Conservation (phyloP, 768 basidiomycete genomes). For the Boletellus ananas region DNA sequence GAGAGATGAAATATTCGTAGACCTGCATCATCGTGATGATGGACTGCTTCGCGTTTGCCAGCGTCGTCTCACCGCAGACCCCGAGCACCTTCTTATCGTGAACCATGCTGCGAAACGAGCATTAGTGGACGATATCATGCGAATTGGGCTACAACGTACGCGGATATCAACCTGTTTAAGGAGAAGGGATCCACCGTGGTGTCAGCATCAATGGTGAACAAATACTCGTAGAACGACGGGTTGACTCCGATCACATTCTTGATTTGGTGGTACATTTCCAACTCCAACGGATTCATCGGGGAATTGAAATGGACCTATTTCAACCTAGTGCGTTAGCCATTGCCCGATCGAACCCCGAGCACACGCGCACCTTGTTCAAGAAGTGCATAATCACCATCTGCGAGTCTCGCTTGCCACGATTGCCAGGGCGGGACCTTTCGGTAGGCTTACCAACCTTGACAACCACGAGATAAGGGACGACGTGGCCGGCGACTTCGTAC, state of each 20-base stretch:
- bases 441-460: slow-evolving; percentile 95
- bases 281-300: slow-evolving; percentile 93
- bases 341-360: not conserved
- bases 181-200: slow-evolving; percentile 88
- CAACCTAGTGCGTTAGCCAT: not conserved
- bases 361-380: slow-evolving; percentile 77
- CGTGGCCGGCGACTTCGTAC: slow-evolving; percentile 91
- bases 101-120: slow-evolving; percentile 65
- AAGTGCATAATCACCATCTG: slow-evolving; percentile 97
- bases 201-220: slow-evolving; percentile 93
- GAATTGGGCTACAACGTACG: slow-evolving; percentile 50
- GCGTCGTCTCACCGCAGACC: slow-evolving; percentile 91
- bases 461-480: slow-evolving; percentile 90
- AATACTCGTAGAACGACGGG: slow-evolving; percentile 95
- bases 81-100: slow-evolving; percentile 94
- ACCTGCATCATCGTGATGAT: slow-evolving; percentile 99
- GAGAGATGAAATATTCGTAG: slow-evolving; percentile 98
- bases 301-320: slow-evolving; percentile 90
- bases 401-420: slow-evolving; percentile 97
- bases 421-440: slow-evolving; percentile 90
- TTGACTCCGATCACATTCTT: slow-evolving; percentile 99
- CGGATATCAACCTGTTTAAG: slow-evolving; percentile 87
- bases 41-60: slow-evolving; percentile 92
- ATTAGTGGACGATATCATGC: not conserved
- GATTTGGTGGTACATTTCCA: slow-evolving; percentile 99